A percentile compares a stretch with the other conserved stretches of the same genome.
Evolutionary conservation across 495 filamentous ascomycete genomes (phyloP).

Genomic region (Gamarada debralockiae): DNA sequence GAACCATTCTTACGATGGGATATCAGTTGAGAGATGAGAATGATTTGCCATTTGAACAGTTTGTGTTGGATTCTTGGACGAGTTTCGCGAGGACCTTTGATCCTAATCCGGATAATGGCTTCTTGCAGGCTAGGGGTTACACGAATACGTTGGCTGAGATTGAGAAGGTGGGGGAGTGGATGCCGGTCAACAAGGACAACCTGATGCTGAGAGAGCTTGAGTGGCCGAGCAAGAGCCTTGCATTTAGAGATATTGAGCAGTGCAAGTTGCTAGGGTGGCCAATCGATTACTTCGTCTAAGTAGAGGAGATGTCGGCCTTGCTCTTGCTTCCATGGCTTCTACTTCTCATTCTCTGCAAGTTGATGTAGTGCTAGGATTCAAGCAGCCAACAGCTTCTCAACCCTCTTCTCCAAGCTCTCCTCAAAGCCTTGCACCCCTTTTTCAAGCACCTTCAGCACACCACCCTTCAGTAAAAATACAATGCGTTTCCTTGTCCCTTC

Average conservation of each 20-base stretch:
- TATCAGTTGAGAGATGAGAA: conserved; percentile 15
- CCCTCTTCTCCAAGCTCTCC: conserved; percentile 56
- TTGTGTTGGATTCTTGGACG: conserved; percentile 17
- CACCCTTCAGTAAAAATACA: conserved; percentile 56
- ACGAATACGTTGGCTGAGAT: conserved; percentile 8
- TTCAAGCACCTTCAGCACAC: conserved; percentile 50
- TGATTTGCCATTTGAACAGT: conserved; percentile 16
- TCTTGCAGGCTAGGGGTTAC: conserved; percentile 18
- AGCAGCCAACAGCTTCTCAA: conserved; percentile 35
- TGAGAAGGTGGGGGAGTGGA: conserved; percentile 11
- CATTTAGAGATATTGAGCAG: conserved; percentile 17
- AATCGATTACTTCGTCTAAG: conserved; percentile 8
- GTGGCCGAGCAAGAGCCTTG: conserved; percentile 16
- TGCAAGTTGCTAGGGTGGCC: conserved; percentile 17
- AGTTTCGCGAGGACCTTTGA: conserved; percentile 18
- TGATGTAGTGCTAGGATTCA: too few species aligned
- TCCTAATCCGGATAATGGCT: conserved; percentile 15
- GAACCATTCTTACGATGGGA: conserved; percentile 27
- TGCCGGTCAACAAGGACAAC: background rate
- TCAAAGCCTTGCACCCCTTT: conserved; percentile 64
- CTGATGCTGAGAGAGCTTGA: conserved; percentile 14
- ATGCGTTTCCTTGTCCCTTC: conserved; percentile 43
- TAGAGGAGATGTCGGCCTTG: too few species aligned
- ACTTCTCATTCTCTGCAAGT: too few species aligned
- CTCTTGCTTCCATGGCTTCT: too few species aligned